Conservation (phyloP, 129 eudicot genomes). For the Flaveria sonorensis region DNA sequence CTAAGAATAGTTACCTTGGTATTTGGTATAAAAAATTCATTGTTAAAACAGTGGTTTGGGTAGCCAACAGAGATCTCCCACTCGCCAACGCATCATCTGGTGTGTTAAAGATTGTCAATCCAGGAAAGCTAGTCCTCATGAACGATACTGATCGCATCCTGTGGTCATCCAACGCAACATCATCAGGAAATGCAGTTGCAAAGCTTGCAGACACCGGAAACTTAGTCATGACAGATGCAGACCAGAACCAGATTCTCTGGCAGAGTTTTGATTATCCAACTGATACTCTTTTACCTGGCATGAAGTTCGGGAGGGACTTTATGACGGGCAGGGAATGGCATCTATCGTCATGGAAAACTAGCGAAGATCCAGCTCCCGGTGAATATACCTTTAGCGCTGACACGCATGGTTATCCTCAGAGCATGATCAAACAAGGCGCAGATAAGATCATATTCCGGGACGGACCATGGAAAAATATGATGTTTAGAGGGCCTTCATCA, state of each 20-base stretch:
- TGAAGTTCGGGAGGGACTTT: slow-evolving; percentile 27
- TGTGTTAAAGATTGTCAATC: slow-evolving; percentile 21
- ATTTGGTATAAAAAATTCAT: slow-evolving; percentile 46
- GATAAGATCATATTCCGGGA: slow-evolving; percentile 11
- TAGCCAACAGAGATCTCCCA: slow-evolving; percentile 44
- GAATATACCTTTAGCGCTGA: slow-evolving; percentile 12
- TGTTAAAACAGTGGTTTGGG: slow-evolving; percentile 44
- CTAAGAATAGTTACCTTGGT: slow-evolving; percentile 31
- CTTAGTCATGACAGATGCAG: slow-evolving; percentile 5
- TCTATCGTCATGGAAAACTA: slow-evolving; percentile 27
- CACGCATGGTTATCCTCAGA: slow-evolving; percentile 28
- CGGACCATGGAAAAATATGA: slow-evolving; percentile 30
- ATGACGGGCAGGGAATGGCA: slow-evolving; percentile 20
- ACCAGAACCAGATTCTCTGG: slow-evolving; percentile 10
- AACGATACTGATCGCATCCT: slow-evolving; percentile 5
- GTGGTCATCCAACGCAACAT: slow-evolving; percentile 37
- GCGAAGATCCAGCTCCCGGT: slow-evolving; percentile 29
- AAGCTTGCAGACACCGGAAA: slow-evolving; percentile 32
- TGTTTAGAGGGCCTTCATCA: slow-evolving; percentile 27
- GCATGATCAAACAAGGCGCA: slow-evolving; percentile 6
- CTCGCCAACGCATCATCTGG: slow-evolving; percentile 25
- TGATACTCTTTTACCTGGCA: slow-evolving; percentile 28
- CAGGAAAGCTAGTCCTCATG: slow-evolving; percentile 35
- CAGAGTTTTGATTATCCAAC: slow-evolving; percentile 37
- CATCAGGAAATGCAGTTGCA: slow-evolving; percentile 17